Conservation (phyloP, 2,329 filamentous ascomycete genomes). For the Helicocarpus griseus region DNA sequence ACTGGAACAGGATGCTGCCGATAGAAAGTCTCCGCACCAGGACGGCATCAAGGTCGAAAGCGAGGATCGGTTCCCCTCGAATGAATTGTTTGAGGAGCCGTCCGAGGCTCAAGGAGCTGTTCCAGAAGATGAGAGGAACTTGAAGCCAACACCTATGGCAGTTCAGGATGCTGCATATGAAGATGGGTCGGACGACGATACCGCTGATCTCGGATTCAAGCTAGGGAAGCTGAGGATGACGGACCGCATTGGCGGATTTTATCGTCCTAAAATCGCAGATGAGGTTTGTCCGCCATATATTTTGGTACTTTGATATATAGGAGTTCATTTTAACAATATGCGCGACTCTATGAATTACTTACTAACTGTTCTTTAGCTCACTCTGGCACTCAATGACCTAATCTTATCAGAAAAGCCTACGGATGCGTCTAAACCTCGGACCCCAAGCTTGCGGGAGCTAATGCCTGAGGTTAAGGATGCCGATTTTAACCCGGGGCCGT, state of each 20-base stretch:
- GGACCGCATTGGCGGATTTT: conserved; percentile 63
- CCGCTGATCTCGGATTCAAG: conserved; percentile 62
- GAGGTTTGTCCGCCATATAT: conserved; percentile 43
- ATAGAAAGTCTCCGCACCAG: conserved; percentile 21
- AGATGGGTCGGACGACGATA: conserved; percentile 52
- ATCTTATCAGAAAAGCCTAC: neutral
- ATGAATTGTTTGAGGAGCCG: conserved; percentile 42
- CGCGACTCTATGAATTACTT: too few species aligned
- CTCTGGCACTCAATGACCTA: neutral
- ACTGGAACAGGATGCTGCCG: conserved; percentile 58
- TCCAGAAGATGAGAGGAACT: conserved; percentile 44
- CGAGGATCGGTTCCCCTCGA: neutral
- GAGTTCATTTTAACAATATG: too few species aligned
- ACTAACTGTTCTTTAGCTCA: neutral
- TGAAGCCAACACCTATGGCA: conserved; percentile 55
- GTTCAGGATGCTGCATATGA: conserved; percentile 60
- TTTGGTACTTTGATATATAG: neutral
- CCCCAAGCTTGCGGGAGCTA: conserved; percentile 1
- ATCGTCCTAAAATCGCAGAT: conserved; percentile 59
- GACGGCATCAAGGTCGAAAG: neutral
- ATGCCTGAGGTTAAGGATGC: conserved; percentile 14
- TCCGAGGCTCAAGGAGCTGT: conserved; percentile 39
- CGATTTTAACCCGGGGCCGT: conserved; percentile 54
- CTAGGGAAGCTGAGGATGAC: conserved; percentile 65
- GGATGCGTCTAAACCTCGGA: neutral